Conservation (phyloP, 2,329 filamentous ascomycete species). For the Alternaria triticimaculans region DNA sequence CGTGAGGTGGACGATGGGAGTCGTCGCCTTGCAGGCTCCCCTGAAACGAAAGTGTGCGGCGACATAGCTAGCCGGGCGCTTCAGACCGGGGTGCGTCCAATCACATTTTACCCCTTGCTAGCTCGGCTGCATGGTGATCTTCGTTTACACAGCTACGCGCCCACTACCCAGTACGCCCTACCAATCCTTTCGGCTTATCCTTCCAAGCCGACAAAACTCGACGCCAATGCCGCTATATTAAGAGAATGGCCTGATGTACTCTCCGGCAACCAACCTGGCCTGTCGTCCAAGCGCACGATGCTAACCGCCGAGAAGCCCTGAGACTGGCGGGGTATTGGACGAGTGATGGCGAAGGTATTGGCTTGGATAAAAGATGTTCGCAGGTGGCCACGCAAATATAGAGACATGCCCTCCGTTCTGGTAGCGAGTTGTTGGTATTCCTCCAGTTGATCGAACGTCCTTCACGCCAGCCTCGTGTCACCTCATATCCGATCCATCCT, state of each 20-base stretch:
- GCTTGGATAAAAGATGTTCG: constrained; percentile 29
- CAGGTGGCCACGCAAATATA: constrained; percentile 42
- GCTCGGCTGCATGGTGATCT: constrained; percentile 40
- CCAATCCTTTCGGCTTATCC: constrained; percentile 39
- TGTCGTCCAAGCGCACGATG: constrained; percentile 34
- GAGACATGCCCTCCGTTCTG: constrained; percentile 33
- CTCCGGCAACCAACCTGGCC: constrained; percentile 30
- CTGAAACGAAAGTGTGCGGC: constrained; percentile 36
- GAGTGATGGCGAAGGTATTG: constrained; percentile 25
- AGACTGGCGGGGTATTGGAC: constrained; percentile 35
- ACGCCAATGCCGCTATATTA: constrained; percentile 40
- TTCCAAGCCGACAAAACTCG: constrained; percentile 34
- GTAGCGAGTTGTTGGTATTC: constrained; percentile 33
- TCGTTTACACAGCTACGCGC: constrained; percentile 44
- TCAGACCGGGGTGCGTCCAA: constrained; percentile 33
- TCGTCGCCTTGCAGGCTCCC: constrained; percentile 19
- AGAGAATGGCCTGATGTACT: constrained; percentile 28
- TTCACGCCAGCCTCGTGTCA: constrained; percentile 41
- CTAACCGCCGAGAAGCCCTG: constrained; percentile 36
- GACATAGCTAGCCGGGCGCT: constrained; percentile 35
- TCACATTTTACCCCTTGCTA: constrained; percentile 21
- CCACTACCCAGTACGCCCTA: constrained; percentile 25
- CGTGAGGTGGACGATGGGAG: constrained; percentile 13
- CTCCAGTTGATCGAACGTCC: constrained; percentile 39
- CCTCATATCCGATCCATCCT: constrained; percentile 26